Conservation (phyloP, 2,329 filamentous ascomycete species). For the Aspergillus uvarum region DNA sequence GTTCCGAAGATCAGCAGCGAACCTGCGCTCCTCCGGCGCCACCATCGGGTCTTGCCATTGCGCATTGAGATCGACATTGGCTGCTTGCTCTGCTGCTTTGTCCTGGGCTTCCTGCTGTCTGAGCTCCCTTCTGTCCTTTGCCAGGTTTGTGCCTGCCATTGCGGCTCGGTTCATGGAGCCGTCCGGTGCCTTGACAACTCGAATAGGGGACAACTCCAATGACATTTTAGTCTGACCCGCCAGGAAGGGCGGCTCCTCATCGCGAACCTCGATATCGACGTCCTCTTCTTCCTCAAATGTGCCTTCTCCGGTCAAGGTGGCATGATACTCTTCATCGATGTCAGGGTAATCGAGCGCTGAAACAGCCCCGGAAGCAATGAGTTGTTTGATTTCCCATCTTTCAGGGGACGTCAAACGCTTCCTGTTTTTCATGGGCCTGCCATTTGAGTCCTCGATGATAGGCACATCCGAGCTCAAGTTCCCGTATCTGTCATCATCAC, state of each 20-base stretch:
- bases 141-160: constrained; percentile 84
- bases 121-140: constrained; percentile 86
- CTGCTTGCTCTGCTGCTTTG: constrained; percentile 68
- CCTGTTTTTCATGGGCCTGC: constrained; percentile 62
- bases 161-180: constrained; percentile 97
- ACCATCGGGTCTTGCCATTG: constrained; percentile 99
- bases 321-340: constrained; percentile 89
- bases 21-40: constrained; percentile 77
- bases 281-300: constrained; percentile 93
- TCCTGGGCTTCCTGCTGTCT: constrained; percentile 85
- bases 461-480: constrained; percentile 56
- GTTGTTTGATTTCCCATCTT: constrained; percentile 93
- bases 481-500: constrained; percentile 56
- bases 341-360: constrained; percentile 94
- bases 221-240: constrained; percentile 96
- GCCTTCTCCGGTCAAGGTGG: constrained; percentile 79
- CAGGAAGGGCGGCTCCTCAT: constrained; percentile 95
- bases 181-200: constrained; percentile 95
- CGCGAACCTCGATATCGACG: constrained; percentile 92
- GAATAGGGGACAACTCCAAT: constrained; percentile 88
- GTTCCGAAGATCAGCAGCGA: constrained; percentile 80
- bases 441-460: constrained; percentile 62
- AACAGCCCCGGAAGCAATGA: constrained; percentile 91
- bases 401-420: constrained; percentile 97
- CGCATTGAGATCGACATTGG: constrained; percentile 77